Base-by-base conservation (phyloP, 2,329 filamentous ascomycete genomes). In the Trichoderma oligosporum region DNA sequence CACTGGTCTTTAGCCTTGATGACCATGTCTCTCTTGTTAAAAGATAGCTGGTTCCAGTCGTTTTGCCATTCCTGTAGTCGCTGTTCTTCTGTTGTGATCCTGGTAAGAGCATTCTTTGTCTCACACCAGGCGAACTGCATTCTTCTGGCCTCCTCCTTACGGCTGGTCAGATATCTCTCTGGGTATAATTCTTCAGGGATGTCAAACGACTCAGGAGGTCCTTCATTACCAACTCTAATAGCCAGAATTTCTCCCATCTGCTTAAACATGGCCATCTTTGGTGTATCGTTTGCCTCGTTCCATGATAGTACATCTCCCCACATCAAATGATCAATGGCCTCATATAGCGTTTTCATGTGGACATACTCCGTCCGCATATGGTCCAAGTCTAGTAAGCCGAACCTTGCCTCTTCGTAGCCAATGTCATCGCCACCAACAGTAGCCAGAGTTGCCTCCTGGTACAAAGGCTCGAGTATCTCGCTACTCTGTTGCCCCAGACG, bases 161-260 rank as follows among this genome's bases (percentile, higher is more conserved):
- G 74, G 9, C 63, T 67, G 46, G 71, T 69, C 51, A 81, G 66
- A 57, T 83, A 84, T n/a, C 74, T 76, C 65, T 83, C 81, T 1
- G 79, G 76, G 61, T 81, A 83, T 60, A 82, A 76, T 11, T 76
- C 68, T 39, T 70, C 68, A 5, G 81, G 81, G 31, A 84, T 76
- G 3, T 82, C 77, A 39, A 82, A 71, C 2, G 72, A 72, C 42
- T 74, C 74, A 7, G 69, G 64, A 4, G 76, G 70, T 2, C 75
- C 76, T 4, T 73, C 69, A 2, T 72, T 73, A 14, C 71, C 70
- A 11, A 83, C 64, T 41, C 74, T 74, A 35, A 83, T 71, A 7
- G 74, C 73, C 22, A 84, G 62, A 3, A 83, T 73, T n/a, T 82
- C 78, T 4, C 77, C 78, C 58, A 74, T 70, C 12, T 76, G 70